These are phyloP conservation scores for Aspergillus ruber DNA, from an alignment of 2,329 filamentous ascomycete species.

Conservation along the genomic window DNA sequence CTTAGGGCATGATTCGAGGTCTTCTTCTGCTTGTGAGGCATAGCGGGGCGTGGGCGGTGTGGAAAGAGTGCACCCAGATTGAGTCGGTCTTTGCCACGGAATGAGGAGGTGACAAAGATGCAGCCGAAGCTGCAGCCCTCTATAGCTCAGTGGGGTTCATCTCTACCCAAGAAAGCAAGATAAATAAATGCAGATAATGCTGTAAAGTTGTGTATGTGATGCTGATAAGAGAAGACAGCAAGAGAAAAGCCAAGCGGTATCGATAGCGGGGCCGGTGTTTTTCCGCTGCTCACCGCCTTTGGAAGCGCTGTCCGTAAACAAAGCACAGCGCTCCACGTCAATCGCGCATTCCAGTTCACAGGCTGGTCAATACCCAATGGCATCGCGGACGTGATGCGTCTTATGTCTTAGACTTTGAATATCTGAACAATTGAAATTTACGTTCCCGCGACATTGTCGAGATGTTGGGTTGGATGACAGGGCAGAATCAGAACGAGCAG, in stretches of 20 bases:
- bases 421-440: neutral
- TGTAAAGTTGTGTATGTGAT: slow-evolving; percentile 3
- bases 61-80: slow-evolving; percentile 21
- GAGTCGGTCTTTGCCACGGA: slow-evolving; percentile 22
- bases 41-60: slow-evolving; percentile 33
- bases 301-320: slow-evolving; percentile 24
- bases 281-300: slow-evolving; percentile 17
- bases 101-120: slow-evolving; percentile 28
- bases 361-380: slow-evolving; percentile 10
- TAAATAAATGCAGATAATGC: slow-evolving; percentile 9
- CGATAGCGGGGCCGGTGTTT: slow-evolving; percentile 13
- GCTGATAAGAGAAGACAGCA: neutral
- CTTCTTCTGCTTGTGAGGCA: slow-evolving; percentile 42
- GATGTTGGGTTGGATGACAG: slow-evolving; percentile 32
- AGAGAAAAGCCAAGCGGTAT: slow-evolving; percentile 14
- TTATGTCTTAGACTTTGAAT: slow-evolving; percentile 9
- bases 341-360: slow-evolving; percentile 8
- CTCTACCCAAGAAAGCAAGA: slow-evolving; percentile 4
- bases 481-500: slow-evolving; percentile 24
- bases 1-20: slow-evolving; percentile 26
- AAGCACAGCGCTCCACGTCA: slow-evolving; percentile 25
- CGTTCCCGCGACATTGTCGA: slow-evolving; percentile 9
- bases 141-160: slow-evolving; percentile 28
- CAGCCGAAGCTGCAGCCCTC: slow-evolving; percentile 40
- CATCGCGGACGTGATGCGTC: slow-evolving; percentile 12